These are phyloP conservation scores for Cladorrhinum samala DNA, from an alignment of 495 filamentous ascomycete genomes.

Conservation along the genomic window DNA sequence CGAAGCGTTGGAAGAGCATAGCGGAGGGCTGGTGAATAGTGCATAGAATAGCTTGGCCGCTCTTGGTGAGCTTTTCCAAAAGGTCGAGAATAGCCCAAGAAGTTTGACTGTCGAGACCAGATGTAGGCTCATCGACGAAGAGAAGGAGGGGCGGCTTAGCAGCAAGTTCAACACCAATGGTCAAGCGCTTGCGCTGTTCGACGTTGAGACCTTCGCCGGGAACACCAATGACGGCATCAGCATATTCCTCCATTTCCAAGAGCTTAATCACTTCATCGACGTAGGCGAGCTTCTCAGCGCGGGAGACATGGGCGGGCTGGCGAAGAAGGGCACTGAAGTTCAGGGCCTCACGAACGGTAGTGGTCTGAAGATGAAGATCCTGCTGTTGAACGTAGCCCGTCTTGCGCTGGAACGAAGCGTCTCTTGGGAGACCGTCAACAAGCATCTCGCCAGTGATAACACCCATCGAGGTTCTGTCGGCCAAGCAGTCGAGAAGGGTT, in stretches of 20 bases:
- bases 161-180: slow-evolving; percentile 87
- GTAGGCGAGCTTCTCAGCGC: slow-evolving; percentile 73
- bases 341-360: slow-evolving; percentile 81
- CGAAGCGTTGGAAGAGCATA: slow-evolving; percentile 87
- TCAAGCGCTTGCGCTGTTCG: slow-evolving; percentile 82
- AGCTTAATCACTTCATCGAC: slow-evolving; percentile 89
- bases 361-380: slow-evolving; percentile 81
- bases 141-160: slow-evolving; percentile 85
- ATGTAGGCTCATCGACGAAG: slow-evolving; percentile 88
- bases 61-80: slow-evolving; percentile 73
- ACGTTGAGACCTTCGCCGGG: slow-evolving; percentile 88
- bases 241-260: slow-evolving; percentile 80
- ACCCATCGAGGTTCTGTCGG: slow-evolving; percentile 77
- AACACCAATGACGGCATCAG: slow-evolving; percentile 81
- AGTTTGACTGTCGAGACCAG: slow-evolving; percentile 77
- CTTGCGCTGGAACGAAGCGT: slow-evolving; percentile 83
- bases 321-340: slow-evolving; percentile 78
- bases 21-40: slow-evolving; percentile 93
- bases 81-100: slow-evolving; percentile 78
- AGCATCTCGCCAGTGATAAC: slow-evolving; percentile 82
- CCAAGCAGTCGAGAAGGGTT: slow-evolving; percentile 65
- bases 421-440: slow-evolving; percentile 68
- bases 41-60: slow-evolving; percentile 81
- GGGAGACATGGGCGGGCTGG: slow-evolving; percentile 64
- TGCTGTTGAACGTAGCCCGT: slow-evolving; percentile 96